A percentile compares a stretch with the other conserved stretches of the same genome.
These are phyloP conservation scores for Albophoma yamanashiensis DNA, from an alignment of 2,329 filamentous ascomycete genomes.

Conservation along the genomic window DNA sequence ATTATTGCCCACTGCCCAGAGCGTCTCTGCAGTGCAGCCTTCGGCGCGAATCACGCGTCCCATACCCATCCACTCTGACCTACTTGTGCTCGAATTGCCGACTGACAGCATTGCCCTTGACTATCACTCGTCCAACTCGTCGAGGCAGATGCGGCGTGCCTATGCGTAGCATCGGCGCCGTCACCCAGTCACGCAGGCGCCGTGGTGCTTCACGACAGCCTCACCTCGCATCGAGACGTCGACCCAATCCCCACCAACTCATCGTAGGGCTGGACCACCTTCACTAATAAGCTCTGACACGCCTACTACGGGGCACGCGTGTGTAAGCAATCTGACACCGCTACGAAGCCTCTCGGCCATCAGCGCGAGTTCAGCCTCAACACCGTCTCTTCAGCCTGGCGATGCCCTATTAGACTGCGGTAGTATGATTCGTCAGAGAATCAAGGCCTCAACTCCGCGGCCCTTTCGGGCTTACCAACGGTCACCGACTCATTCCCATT, in stretches of 20 bases:
- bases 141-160: neutral
- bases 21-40: too few relatives aligned
- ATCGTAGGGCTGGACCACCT: neutral
- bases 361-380: neutral
- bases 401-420: neutral
- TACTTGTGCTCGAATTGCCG: neutral
- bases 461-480: neutral
- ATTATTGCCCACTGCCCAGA: too few relatives aligned
- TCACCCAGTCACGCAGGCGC: neutral
- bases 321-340: neutral
- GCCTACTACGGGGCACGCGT: neutral
- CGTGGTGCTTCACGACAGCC: neutral
- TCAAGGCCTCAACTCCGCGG: neutral
- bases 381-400: neutral
- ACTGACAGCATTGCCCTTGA: neutral
- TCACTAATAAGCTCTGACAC: neutral
- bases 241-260: neutral
- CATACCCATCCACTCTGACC: neutral
- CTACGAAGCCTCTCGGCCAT: neutral
- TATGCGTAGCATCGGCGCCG: neutral
- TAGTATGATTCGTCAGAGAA: neutral
- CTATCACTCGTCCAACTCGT: neutral
- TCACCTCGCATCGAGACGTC: neutral
- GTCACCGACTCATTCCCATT: neutral
- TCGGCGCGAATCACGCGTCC: too few relatives aligned